These are phyloP conservation scores for Nephelium lappaceum DNA, from an alignment of 345 rosid genomes.

Conservation along the genomic window DNA sequence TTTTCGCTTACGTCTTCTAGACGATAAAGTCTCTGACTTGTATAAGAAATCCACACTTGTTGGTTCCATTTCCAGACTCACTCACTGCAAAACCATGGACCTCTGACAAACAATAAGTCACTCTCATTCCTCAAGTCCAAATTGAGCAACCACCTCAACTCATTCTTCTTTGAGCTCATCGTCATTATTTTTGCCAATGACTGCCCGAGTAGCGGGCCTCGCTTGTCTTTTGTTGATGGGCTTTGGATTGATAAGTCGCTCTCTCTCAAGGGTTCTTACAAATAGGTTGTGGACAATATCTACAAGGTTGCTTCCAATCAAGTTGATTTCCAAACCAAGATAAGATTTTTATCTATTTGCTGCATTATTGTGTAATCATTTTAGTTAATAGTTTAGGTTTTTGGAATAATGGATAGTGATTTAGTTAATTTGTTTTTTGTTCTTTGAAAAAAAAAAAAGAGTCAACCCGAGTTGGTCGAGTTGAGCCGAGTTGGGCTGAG, in stretches of 20 bases:
- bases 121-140: slow-evolving; percentile 72
- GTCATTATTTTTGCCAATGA: slow-evolving; percentile 71
- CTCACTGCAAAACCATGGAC: slow-evolving; percentile 45
- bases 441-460: not conserved
- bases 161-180: slow-evolving; percentile 61
- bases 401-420: not conserved
- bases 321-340: slow-evolving; percentile 79
- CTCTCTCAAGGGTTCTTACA: slow-evolving; percentile 59
- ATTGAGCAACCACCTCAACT: slow-evolving; percentile 51
- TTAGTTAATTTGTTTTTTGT: too few relatives aligned
- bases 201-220: slow-evolving; percentile 61
- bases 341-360: not conserved
- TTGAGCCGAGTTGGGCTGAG: too few relatives aligned
- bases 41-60: too few relatives aligned
- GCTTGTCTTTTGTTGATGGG: slow-evolving; percentile 58
- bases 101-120: slow-evolving; percentile 49
- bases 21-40: too few relatives aligned
- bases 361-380: not conserved
- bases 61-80: too few relatives aligned
- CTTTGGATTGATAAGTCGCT: slow-evolving; percentile 72
- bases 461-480: too few relatives aligned
- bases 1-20: too few relatives aligned
- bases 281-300: slow-evolving; percentile 47
- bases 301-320: slow-evolving; percentile 64
- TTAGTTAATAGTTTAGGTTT: not conserved